A percentile compares a stretch with the other conserved stretches of the same genome.
phyloP scores from a whole-genome alignment of 495 filamentous ascomycete genomes.

The Hyaloscypha hepaticicola region DNA sequence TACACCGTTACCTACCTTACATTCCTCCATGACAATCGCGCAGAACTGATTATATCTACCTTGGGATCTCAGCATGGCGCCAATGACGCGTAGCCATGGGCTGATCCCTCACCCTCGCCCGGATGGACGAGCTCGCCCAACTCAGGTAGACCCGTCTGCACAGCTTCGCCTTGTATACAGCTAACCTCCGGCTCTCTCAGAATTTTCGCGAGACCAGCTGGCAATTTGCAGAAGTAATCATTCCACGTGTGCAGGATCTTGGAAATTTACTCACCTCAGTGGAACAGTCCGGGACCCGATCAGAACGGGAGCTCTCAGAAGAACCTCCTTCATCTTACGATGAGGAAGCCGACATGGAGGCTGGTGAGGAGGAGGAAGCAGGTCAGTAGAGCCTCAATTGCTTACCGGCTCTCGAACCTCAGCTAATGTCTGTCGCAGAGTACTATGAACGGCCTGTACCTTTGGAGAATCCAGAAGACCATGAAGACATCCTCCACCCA shows the following conservation, averaged over 20 bases:
- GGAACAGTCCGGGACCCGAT: conserved; percentile 22
- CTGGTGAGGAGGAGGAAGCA: conserved; percentile 15
- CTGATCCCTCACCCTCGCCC: conserved; percentile 22
- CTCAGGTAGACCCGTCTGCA: conserved; percentile 2
- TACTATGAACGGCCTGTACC: conserved; percentile 19
- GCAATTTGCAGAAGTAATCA: conserved; percentile 28
- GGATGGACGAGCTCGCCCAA: background rate
- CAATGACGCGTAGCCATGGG: conserved; percentile 26
- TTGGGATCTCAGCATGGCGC: conserved; percentile 23
- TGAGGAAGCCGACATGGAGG: conserved; percentile 25
- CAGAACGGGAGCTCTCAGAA: conserved; percentile 26
- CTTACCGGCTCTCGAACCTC: background rate
- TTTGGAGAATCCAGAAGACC: conserved; percentile 23
- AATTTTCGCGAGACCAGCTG: conserved; percentile 30
- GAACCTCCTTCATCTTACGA: conserved; percentile 31
- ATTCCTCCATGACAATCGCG: background rate
- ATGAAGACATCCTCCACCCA: conserved; percentile 33
- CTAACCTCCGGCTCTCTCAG: conserved; percentile 19
- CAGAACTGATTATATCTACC: background rate
- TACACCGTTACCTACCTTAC: background rate
- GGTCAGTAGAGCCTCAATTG: conserved; percentile 12
- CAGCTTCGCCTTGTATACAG: background rate
- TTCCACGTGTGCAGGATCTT: background rate
- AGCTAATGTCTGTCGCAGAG: conserved; percentile 9
- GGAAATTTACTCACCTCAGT: background rate